These are phyloP conservation scores for Rhizopus delemar DNA, from an alignment of 371 early-diverging fungal species.

Conservation along the genomic window DNA sequence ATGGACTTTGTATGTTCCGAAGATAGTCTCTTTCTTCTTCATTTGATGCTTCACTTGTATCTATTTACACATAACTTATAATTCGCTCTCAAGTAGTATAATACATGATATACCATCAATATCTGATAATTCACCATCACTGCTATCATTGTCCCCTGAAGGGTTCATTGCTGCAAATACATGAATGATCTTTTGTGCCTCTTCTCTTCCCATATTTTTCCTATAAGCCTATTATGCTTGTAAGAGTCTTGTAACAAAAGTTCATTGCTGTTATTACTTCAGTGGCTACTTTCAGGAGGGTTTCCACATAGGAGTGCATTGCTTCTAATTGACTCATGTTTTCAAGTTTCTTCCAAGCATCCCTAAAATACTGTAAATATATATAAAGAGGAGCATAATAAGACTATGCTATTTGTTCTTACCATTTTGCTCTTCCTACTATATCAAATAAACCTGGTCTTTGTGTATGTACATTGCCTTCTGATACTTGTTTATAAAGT, in stretches of 20 bases:
- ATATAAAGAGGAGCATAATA: no score
- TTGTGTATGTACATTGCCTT: constrained; percentile 42
- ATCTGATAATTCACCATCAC: constrained; percentile 22
- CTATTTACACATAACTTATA: neutral
- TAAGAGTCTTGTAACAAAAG: no score
- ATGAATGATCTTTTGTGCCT: constrained; percentile 39
- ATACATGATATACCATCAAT: neutral
- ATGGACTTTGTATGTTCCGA: constrained; percentile 20
- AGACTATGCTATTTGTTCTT: no score
- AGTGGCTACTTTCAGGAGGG: constrained; percentile 27
- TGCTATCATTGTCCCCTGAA: constrained; percentile 24
- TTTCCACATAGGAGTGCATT: constrained; percentile 30
- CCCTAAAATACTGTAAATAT: constrained; percentile 13
- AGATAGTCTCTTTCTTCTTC: constrained; percentile 36
- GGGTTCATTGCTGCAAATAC: constrained; percentile 41
- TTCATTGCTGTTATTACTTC: constrained; percentile 13
- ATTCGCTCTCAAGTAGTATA: no score
- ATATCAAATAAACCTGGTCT: constrained; percentile 52
- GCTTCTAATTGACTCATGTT: constrained; percentile 24
- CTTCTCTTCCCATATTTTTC: constrained; percentile 25
- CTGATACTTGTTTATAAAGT: constrained; percentile 49
- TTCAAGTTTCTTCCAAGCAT: constrained; percentile 35
- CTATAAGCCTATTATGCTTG: constrained; percentile 21
- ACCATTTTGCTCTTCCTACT: constrained; percentile 55
- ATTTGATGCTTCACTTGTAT: constrained; percentile 24